phyloP scores from a whole-genome alignment of 768 basidiomycete genomes.

The Guyanaporus albipodus region DNA sequence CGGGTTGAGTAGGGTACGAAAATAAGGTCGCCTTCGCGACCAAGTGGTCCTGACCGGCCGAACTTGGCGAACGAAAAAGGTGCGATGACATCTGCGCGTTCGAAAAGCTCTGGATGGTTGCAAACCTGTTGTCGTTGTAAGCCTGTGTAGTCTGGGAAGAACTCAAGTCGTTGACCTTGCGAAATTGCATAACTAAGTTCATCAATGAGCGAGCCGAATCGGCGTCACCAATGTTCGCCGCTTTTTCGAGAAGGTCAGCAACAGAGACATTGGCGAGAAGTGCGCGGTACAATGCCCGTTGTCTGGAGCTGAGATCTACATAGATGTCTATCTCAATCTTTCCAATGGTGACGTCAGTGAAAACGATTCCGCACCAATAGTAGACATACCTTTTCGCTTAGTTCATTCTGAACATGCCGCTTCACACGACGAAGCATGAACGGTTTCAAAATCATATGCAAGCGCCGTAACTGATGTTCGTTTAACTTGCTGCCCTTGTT shows the following conservation, averaged over 20 bases:
- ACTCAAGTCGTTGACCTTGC: slow-evolving; percentile 58
- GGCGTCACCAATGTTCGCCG: slow-evolving; percentile 84
- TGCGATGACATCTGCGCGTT: slow-evolving; percentile 91
- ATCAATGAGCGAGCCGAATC: slow-evolving; percentile 92
- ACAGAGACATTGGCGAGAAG: slow-evolving; percentile 92
- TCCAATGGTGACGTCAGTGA: slow-evolving; percentile 71
- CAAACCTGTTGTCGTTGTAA: slow-evolving; percentile 59
- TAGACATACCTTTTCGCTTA: slow-evolving; percentile 85
- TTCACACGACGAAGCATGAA: slow-evolving; percentile 99
- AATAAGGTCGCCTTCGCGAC: slow-evolving; percentile 84
- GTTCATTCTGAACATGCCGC: slow-evolving; percentile 98
- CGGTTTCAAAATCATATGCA: slow-evolving; percentile 99
- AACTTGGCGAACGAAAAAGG: slow-evolving; percentile 88
- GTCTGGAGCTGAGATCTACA: slow-evolving; percentile 90
- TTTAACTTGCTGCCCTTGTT: slow-evolving; percentile 90
- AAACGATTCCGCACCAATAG: slow-evolving; percentile 53
- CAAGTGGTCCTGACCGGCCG: slow-evolving; percentile 75
- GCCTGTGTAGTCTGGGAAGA: slow-evolving; percentile 1
- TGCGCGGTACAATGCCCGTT: slow-evolving; percentile 85
- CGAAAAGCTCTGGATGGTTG: slow-evolving; percentile 98
- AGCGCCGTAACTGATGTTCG: slow-evolving; percentile 88
- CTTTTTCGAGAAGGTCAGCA: slow-evolving; percentile 89
- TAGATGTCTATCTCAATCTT: slow-evolving; percentile 96
- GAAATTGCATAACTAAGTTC: slow-evolving; percentile 99
- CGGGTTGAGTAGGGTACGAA: slow-evolving; percentile 80